Evolutionary conservation across 192 early-diverging fungal species (phyloP), one percentile per base, ranked within the genome.

Genomic region (Kickxella alabastrina): DNA sequence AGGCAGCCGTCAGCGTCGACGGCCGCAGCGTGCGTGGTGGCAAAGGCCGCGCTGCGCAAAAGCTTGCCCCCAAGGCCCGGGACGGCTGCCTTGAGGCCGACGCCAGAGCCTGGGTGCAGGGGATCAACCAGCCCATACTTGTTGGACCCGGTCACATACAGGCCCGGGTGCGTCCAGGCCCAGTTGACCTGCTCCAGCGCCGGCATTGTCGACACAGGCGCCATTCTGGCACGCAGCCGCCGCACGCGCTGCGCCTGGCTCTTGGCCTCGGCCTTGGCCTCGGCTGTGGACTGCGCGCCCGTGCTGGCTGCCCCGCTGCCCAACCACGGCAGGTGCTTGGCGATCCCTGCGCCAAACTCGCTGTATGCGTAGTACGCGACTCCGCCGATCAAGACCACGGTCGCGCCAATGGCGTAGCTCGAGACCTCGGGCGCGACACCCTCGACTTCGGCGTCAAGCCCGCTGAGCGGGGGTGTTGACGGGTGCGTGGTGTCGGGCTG

Each of bases 121-220:
- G 69, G 69, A 46, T 73, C 69, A 1, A 56, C 46, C 12, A 73
- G 58, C 1, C 69, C 69, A 34, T 53, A 43, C 22, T 49, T 49
- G 54, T 73, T 73, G 10, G 69, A 73, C 39, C 69, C 69, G 2
- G 46, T 44, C 8, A 50, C 57, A 49, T 73, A 73, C 27, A 73
- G 32, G 1, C 69, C 69, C 1, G 69, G 69, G 25, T 73, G 56
- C 0, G 54, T 62, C 69, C 69, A 73, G 7, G 62, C 69, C 69
- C 69, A 73, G 28, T 57, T 61, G 10, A 73, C 57, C 44, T 73
- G 69, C 40, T 73, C 62, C 10, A 32, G 26, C 2, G 58, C 6
- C 19, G 31, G 24, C 49, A 73, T 40, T 0, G 44, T 32, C 0
- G 69, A 73, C 14, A 45, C 46, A 9, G 69, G 69, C 23, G 36